Evolutionary conservation across 306 rosid species (phyloP), one percentile per base, ranked within the genome.

Genomic region (Canavalia gladiata): DNA sequence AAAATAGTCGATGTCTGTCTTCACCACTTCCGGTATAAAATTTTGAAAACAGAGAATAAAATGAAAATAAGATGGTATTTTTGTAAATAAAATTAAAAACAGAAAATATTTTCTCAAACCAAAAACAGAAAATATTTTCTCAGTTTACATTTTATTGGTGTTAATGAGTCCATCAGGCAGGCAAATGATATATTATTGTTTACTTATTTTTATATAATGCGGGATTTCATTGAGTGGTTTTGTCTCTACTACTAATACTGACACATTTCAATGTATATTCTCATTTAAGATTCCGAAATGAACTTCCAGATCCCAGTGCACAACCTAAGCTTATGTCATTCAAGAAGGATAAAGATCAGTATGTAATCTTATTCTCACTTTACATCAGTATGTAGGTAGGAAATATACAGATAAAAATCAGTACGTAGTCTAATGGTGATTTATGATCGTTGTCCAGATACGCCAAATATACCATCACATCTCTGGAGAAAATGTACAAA

Each of bases 221-320:
- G 8, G 25, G 10, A 54, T 72, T 68, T 78, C 47, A 9, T 75
- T 9, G 42, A 7, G 68, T 65, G 49, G 13, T 79, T 49, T 46
- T 69, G 33, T 63, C 7, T 62, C 73, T 65, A 55, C 74, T 78
- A 77, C 81, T 63, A 8, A 2, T 60, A 49, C 86, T 89, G 85
- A 88, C 69, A 63, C 68, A 39, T 54, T 83, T 50, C 37, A 58
- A 63, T 70, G 71, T 85, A 29, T 78, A 4, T 76, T 85, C 83
- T 77, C 49, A 63, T 81, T 76, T 34, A 78, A 95, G 99, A 72
- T 95, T 95, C 82, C 97, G 99, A 65, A 95, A 93, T 84, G 99
- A 95, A 79, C 99, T 95, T 80, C 99, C 98, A 18, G 99, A 95
- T 87, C 95, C 94, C 52, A 89, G 97, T 87, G 99, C 99, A 69